These are phyloP conservation scores for Chloris gayana DNA, from an alignment of 176 grass and related monocot species.

Conservation along the genomic window DNA sequence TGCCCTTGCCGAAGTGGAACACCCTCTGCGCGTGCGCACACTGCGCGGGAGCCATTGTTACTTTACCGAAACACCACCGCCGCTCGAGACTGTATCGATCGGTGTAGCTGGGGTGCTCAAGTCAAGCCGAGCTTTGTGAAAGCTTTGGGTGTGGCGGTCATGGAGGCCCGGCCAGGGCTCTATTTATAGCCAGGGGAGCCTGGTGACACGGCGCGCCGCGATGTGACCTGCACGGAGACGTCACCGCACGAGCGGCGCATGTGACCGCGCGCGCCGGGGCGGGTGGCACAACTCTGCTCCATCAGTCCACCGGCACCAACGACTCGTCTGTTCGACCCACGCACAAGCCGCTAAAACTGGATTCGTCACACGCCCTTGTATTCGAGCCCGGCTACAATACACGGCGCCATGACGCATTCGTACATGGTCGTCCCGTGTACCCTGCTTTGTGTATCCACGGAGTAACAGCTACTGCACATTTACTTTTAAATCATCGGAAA, in stretches of 20 bases:
- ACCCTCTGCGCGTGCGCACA: constrained; percentile 60
- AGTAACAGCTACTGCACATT: too few relatives aligned
- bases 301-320: neutral
- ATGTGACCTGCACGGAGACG: neutral
- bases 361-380: neutral
- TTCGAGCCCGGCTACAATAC: neutral
- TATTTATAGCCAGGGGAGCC: constrained; percentile 36
- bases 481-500: too few relatives aligned
- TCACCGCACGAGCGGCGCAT: constrained; percentile 10
- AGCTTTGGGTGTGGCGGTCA: constrained; percentile 8
- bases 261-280: neutral
- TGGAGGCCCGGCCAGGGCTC: neutral
- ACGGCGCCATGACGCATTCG: too few relatives aligned
- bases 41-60: constrained; percentile 66
- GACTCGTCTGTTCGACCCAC: neutral
- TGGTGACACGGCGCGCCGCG: constrained; percentile 11
- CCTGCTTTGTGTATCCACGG: too few relatives aligned
- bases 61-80: neutral
- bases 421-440: too few relatives aligned
- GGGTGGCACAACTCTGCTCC: neutral
- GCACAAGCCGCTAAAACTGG: neutral
- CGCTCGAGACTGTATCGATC: neutral
- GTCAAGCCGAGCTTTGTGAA: neutral
- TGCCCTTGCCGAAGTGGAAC: constrained; percentile 98
- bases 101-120: too few relatives aligned